These are phyloP conservation scores for Allium fistulosum DNA, from an alignment of 106 monocot species.

Conservation along the genomic window DNA sequence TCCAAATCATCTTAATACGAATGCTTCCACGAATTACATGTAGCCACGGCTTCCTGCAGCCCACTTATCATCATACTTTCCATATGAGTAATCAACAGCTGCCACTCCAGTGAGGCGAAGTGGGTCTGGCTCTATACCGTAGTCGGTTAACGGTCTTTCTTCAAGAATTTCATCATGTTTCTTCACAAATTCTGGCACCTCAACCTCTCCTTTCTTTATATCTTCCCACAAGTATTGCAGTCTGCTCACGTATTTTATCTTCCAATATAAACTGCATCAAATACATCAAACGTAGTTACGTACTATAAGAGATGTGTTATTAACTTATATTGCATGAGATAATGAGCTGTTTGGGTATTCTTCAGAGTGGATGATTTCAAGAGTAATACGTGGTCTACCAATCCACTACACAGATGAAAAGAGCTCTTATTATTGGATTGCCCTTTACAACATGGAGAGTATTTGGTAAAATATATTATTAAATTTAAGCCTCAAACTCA, in stretches of 20 bases:
- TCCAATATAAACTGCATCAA: constrained; percentile 82
- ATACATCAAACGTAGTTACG: neutral
- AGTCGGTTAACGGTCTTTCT: constrained; percentile 83
- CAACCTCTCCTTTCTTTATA: constrained; percentile 76
- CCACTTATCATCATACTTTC: constrained; percentile 63
- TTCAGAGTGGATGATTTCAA: no score
- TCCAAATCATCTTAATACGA: no score
- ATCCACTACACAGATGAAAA: no score
- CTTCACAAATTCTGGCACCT: constrained; percentile 87
- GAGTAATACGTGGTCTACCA: no score
- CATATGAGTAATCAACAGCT: constrained; percentile 38
- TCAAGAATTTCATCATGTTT: constrained; percentile 81
- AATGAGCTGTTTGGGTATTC: no score
- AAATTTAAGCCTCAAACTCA: no score
- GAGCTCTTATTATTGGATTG: no score
- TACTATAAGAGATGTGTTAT: no score
- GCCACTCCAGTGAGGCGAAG: constrained; percentile 58
- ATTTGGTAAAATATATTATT: no score
- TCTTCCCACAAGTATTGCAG: constrained; percentile 90
- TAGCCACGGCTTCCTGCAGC: constrained; percentile 20
- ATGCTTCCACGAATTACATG: constrained; percentile 15
- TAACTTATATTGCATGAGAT: no score
- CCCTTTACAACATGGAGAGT: no score
- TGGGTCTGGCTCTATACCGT: constrained; percentile 91
- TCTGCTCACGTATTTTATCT: constrained; percentile 92